phyloP scores from a whole-genome alignment of 495 filamentous ascomycete genomes.

The Neurospora sp. region DNA sequence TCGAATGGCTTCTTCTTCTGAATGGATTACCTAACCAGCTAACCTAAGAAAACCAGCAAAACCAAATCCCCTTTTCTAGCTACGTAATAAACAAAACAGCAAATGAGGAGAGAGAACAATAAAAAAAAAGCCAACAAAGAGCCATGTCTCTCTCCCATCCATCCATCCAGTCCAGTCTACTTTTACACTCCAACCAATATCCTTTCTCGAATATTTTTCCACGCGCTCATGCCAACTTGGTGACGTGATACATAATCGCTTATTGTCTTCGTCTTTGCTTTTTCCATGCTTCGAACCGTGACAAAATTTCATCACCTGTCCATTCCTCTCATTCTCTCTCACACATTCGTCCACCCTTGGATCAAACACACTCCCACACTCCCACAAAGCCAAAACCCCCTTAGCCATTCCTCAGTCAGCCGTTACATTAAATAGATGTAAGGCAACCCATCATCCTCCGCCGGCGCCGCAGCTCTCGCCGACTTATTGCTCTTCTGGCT shows the following conservation, averaged over 20 bases:
- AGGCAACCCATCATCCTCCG: background rate
- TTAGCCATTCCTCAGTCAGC: background rate
- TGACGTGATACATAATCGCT: background rate
- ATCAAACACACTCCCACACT: too few relatives aligned
- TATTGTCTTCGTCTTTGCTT: background rate
- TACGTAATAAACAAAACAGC: background rate
- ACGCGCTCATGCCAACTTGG: background rate
- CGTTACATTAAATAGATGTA: background rate
- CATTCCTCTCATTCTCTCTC: background rate
- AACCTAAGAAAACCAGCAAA: background rate
- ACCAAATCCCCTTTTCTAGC: background rate
- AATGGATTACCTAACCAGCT: background rate
- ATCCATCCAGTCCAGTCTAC: background rate
- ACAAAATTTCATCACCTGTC: too few relatives aligned
- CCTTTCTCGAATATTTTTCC: background rate
- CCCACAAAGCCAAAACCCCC: background rate
- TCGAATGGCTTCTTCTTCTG: background rate
- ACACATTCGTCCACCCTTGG: background rate
- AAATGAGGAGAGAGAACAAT: background rate
- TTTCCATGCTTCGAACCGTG: background rate
- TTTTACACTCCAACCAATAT: background rate
- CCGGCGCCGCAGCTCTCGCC: background rate
- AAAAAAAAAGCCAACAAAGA: too few relatives aligned
- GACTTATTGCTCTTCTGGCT: background rate
- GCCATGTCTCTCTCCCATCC: background rate